Conservation (phyloP, 2,329 filamentous ascomycete genomes). For the Drechslera avenae region DNA sequence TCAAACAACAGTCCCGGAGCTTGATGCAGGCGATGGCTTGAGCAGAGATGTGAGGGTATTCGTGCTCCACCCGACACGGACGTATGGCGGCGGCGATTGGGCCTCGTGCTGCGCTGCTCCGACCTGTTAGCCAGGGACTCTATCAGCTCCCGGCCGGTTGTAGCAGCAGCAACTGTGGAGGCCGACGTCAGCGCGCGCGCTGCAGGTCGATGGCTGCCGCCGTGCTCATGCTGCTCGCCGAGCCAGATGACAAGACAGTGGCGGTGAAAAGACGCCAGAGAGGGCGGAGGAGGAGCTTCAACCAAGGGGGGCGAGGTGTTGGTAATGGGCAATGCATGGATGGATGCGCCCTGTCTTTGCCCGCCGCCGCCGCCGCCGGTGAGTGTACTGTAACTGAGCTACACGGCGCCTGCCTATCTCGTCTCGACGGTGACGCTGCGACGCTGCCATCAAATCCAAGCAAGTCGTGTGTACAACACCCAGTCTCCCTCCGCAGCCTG, state of each 20-base stretch:
- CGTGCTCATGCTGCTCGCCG: conserved; percentile 17
- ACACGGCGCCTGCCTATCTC: conserved; percentile 28
- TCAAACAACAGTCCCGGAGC: conserved; percentile 26
- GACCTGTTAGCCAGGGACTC: conserved; percentile 26
- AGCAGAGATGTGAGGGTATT: conserved; percentile 21
- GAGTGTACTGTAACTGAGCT: conserved; percentile 12
- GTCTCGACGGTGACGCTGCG: neutral
- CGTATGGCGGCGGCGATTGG: conserved; percentile 24
- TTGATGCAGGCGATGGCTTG: conserved; percentile 24
- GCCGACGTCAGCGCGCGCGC: conserved; percentile 35
- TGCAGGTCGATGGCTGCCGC: conserved; percentile 13
- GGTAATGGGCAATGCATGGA: neutral
- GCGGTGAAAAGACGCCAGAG: conserved; percentile 15
- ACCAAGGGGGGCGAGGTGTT: too few relatives aligned
- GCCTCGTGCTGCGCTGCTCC: conserved; percentile 11
- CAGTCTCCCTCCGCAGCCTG: too few relatives aligned
- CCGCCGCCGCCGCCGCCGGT: too few relatives aligned
- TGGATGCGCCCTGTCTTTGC: neutral
- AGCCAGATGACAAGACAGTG: conserved; percentile 9
- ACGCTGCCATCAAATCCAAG: neutral
- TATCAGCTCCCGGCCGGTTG: conserved; percentile 23
- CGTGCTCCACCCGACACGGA: conserved; percentile 21
- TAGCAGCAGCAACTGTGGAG: conserved; percentile 16
- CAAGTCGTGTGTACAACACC: too few relatives aligned
- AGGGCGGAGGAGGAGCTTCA: too few relatives aligned